Evolutionary conservation across 2,329 filamentous ascomycete genomes (phyloP).

Genomic region (Didymella segeticola): DNA sequence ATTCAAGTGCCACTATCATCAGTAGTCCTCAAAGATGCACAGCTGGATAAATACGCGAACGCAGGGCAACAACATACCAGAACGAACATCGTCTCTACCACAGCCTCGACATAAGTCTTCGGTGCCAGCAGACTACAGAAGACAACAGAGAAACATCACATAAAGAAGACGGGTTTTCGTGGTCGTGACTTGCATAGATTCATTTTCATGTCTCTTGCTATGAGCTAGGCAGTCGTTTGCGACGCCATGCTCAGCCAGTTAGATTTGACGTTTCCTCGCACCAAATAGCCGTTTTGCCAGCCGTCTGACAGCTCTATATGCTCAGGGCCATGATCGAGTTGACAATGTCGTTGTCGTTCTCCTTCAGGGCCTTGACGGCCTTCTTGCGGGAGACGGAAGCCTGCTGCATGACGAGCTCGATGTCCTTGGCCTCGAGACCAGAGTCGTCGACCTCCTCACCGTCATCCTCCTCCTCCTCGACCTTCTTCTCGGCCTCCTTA

Average conservation of each 20-base stretch:
- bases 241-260: constrained; percentile 23
- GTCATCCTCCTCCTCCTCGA: constrained; percentile 82
- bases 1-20: no score
- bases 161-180: background rate
- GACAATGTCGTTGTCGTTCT: constrained; percentile 99
- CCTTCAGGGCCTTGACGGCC: constrained; percentile 96
- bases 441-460: constrained; percentile 94
- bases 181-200: constrained; percentile 24
- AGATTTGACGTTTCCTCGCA: constrained; percentile 19
- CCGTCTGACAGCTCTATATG: constrained; percentile 52
- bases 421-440: constrained; percentile 98
- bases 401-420: constrained; percentile 98
- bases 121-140: no score
- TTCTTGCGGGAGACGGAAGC: constrained; percentile 97
- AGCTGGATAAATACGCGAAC: no score
- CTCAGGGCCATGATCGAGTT: constrained; percentile 98
- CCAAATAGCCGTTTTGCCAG: constrained; percentile 13
- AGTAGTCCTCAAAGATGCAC: no score
- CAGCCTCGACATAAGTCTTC: no score
- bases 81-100: background rate
- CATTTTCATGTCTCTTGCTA: constrained; percentile 40
- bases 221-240: constrained; percentile 19
- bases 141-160: no score
- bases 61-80: no score
- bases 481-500: constrained; percentile 70